Percentiles rank a stretch among this genome's conserved stretches.
Evolutionary conservation across 345 rosid genomes (phyloP).

Genomic region (Citrus australasica): DNA sequence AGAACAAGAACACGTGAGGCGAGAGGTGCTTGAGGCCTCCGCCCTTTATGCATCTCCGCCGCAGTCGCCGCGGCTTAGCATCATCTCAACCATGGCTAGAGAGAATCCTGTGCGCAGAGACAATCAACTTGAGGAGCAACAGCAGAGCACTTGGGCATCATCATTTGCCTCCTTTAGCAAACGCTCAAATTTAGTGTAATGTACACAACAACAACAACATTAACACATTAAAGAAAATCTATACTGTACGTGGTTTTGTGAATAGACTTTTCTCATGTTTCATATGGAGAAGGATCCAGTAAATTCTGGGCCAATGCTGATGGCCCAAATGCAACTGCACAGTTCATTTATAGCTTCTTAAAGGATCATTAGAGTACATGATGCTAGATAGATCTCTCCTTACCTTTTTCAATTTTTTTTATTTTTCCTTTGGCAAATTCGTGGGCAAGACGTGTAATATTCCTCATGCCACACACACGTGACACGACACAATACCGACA

Average conservation of each 20-base stretch:
- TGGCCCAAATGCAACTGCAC: background rate
- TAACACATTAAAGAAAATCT: background rate
- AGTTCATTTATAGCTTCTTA: background rate
- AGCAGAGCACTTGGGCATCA: conserved; percentile 9
- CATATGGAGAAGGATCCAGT: background rate
- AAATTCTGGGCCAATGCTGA: background rate
- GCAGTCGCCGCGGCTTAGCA: conserved; percentile 34
- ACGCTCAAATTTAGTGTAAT: conserved; percentile 22
- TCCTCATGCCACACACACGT: too few species aligned
- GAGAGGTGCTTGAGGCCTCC: conserved; percentile 54
- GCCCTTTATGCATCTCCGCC: conserved; percentile 65
- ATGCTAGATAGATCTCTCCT: background rate
- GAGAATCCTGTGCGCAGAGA: conserved; percentile 55
- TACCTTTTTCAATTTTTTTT: background rate
- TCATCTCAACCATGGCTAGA: conserved; percentile 42
- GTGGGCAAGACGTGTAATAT: too few species aligned
- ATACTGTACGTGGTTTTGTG: background rate
- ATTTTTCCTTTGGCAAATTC: too few species aligned
- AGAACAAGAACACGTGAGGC: conserved; percentile 43
- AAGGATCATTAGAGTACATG: background rate
- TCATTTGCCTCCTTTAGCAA: conserved; percentile 22
- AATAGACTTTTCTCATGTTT: background rate
- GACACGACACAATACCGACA: too few species aligned
- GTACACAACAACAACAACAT: background rate
- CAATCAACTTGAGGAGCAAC: conserved; percentile 12